Percentiles rank a stretch among this genome's conserved stretches.
Evolutionary conservation across 225 moss, liverwort and hornwort genomes (phyloP).

Genomic region (Pseudoscleropodium purum): DNA sequence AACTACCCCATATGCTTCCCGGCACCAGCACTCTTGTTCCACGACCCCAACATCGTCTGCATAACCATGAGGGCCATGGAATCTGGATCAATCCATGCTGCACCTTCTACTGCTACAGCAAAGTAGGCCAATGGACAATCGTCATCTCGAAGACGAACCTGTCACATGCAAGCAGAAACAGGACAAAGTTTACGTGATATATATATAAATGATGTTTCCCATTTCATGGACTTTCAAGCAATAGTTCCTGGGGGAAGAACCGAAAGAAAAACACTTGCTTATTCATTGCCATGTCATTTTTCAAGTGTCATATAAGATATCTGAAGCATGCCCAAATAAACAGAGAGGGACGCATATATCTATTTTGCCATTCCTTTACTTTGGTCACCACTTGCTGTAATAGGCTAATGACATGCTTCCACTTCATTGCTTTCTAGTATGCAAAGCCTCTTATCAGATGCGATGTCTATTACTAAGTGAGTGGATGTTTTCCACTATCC

Average conservation of each 20-base stretch:
- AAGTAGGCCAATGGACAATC: constrained; percentile 64
- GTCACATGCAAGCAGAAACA: neutral
- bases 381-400: neutral
- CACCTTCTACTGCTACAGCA: constrained; percentile 74
- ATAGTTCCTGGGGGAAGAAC: neutral
- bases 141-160: constrained; percentile 81
- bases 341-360: neutral
- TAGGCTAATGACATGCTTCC: no score
- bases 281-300: neutral
- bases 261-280: neutral
- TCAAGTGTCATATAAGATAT: neutral
- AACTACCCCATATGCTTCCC: constrained; percentile 76
- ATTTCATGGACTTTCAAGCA: neutral
- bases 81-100: constrained; percentile 83
- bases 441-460: neutral
- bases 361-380: neutral
- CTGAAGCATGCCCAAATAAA: neutral
- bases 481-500: neutral
- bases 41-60: constrained; percentile 80
- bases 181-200: neutral
- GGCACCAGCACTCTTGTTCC: constrained; percentile 79
- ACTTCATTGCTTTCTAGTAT: neutral
- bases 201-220: neutral
- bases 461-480: neutral
- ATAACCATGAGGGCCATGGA: constrained; percentile 76